phyloP scores from a whole-genome alignment of 257 asterid genomes.

The Solanum lycopersicoides region DNA sequence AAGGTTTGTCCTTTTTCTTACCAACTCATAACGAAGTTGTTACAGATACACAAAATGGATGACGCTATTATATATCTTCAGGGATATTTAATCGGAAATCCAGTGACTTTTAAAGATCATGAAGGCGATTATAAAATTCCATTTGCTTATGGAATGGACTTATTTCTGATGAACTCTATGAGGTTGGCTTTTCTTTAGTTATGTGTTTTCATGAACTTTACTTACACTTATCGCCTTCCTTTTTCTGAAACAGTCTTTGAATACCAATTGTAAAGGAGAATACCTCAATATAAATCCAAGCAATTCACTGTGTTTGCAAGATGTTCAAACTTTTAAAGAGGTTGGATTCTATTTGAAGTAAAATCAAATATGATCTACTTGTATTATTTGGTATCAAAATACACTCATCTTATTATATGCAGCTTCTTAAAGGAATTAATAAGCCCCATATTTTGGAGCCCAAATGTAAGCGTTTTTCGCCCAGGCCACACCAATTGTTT shows the following conservation, averaged over 20 bases:
- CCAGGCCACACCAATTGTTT: background rate
- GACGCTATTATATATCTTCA: background rate
- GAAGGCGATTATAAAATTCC: background rate
- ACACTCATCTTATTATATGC: background rate
- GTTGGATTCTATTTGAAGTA: background rate
- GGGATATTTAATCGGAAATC: constrained; percentile 21
- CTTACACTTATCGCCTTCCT: background rate
- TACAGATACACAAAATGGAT: background rate
- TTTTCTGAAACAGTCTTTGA: constrained; percentile 1
- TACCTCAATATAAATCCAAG: background rate
- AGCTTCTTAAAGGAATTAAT: constrained; percentile 1
- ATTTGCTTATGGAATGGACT: constrained; percentile 12
- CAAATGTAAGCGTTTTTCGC: background rate
- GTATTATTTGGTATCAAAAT: background rate
- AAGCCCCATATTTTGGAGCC: background rate
- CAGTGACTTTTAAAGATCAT: background rate
- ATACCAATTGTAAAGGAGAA: constrained; percentile 1
- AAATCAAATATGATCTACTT: background rate
- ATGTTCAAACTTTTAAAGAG: constrained; percentile 4
- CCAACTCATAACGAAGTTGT: background rate
- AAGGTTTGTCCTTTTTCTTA: background rate
- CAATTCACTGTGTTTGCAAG: background rate
- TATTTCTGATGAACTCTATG: constrained; percentile 3
- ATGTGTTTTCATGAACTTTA: background rate
- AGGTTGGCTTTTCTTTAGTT: background rate